A percentile compares a stretch with the other conserved stretches of the same genome.
Evolutionary conservation across 2,329 filamentous ascomycete species (phyloP).

Genomic region (Neodidymelliopsis sp.): DNA sequence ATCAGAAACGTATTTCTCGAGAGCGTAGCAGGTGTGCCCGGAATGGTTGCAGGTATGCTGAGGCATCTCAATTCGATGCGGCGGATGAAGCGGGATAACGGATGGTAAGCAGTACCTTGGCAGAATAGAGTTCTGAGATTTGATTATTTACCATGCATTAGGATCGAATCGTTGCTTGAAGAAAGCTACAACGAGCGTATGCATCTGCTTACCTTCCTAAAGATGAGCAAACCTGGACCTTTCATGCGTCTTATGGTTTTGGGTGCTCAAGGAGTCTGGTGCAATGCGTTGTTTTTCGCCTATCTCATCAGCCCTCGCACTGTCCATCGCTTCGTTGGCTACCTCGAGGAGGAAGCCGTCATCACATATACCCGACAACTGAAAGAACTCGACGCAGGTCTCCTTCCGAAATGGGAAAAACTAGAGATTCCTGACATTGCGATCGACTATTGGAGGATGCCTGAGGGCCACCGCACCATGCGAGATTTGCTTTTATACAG

Average conservation of each 20-base stretch:
- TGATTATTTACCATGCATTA: conserved; percentile 34
- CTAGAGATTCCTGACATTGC: conserved; percentile 88
- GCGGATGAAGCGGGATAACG: conserved; percentile 89
- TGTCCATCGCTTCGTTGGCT: conserved; percentile 94
- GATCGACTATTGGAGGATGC: conserved; percentile 92
- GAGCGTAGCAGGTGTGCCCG: conserved; percentile 91
- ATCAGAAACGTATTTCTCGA: conserved; percentile 92
- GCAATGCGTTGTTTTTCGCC: conserved; percentile 88
- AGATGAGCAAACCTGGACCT: conserved; percentile 82
- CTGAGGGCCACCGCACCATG: conserved; percentile 82
- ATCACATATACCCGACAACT: conserved; percentile 93
- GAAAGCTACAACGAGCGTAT: conserved; percentile 94
- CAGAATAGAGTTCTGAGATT: too few relatives aligned
- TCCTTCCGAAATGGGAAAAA: conserved; percentile 80
- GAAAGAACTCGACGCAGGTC: conserved; percentile 83
- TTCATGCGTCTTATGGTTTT: conserved; percentile 95
- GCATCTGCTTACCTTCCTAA: conserved; percentile 92
- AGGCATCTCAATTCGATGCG: conserved; percentile 85
- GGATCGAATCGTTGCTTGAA: conserved; percentile 91
- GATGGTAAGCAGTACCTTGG: conserved; percentile 63
- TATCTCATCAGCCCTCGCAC: conserved; percentile 88
- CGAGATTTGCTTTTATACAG: conserved; percentile 83
- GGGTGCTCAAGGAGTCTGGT: conserved; percentile 91
- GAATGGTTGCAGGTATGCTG: conserved; percentile 96
- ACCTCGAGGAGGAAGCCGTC: conserved; percentile 96